phyloP scores from a whole-genome alignment of 2,329 filamentous ascomycete species.

The Raffaelea albimanens region DNA sequence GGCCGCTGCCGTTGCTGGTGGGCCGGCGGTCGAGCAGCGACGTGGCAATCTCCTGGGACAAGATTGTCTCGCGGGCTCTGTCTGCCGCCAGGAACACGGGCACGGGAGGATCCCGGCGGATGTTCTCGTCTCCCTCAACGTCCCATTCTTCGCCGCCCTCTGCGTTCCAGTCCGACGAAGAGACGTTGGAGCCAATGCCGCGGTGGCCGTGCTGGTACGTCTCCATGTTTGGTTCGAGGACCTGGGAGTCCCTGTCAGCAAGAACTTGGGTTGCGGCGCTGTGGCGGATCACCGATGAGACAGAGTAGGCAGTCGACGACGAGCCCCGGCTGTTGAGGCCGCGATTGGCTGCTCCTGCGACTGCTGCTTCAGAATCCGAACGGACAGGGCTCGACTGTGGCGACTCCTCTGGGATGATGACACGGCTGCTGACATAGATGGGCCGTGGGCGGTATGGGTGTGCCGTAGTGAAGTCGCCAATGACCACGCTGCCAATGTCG shows the following conservation, averaged over 20 bases:
- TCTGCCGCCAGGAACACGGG: constrained; percentile 3
- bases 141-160: neutral
- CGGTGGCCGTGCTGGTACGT: too few relatives aligned
- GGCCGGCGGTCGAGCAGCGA: constrained; percentile 7
- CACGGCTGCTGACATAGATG: constrained; percentile 12
- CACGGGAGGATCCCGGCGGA: constrained; percentile 9
- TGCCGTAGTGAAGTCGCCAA: constrained; percentile 11
- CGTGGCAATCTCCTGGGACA: constrained; percentile 12
- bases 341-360: too few relatives aligned
- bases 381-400: too few relatives aligned
- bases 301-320: too few relatives aligned
- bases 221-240: too few relatives aligned
- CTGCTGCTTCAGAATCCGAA: too few relatives aligned
- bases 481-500: constrained; percentile 11
- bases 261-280: too few relatives aligned
- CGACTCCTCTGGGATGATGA: too few relatives aligned
- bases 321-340: too few relatives aligned
- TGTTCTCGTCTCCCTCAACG: neutral
- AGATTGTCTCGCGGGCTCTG: neutral
- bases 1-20: neutral
- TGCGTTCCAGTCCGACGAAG: neutral
- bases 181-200: too few relatives aligned
- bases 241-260: too few relatives aligned
- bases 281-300: too few relatives aligned
- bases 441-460: constrained; percentile 12